Base-by-base conservation (phyloP, 2,329 filamentous ascomycete species). In the Xylariales sp. region DNA sequence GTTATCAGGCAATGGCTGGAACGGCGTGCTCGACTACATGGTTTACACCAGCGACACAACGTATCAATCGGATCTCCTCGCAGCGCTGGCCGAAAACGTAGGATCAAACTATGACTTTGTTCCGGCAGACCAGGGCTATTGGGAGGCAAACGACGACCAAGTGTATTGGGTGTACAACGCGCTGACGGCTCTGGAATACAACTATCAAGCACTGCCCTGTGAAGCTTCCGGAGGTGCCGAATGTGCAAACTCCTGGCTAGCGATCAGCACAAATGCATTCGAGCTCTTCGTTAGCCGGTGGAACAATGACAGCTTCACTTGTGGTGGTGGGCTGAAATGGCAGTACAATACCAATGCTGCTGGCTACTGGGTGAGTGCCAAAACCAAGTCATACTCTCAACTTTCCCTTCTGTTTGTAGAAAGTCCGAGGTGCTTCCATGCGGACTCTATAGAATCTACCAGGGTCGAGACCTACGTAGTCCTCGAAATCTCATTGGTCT, bases 281-380 rank as follows among this genome's bases (percentile, higher is more conserved):
- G 69, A 80, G 45, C 65, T 66, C 15, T 56, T 48, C 44, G 52
- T 40, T 70, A 75, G 48, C 62, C 67, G 15, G 50, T 58, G 76
- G 33, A 68, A 74, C 36, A 78, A 75, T 70, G 74, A 80, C 47
- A 63, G 55, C 3, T 56, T 55, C 1, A 64, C 62, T 5, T 81
- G 78, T 50, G 64, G 63, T 12, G 77, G 76, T 42, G 78, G 76
- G 11, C 54, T 80, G 38, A 71, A 74, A 50, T 79, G 75, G 74
- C 78, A 82, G 58, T 76, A 81, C 42, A 76, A 71, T 53, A 61
- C 69, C 3, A 73, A 73, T 51, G 78, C 80, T 44, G 61, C 59
- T 5, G 78, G 79, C 8, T 82, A 78, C 57, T 35, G n/a, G n/a
- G n/a, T n/a, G n/a, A n/a, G n/a, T n/a, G n/a, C n/a, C n/a, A n/a